Evolutionary conservation across 1,139 yeast species (phyloP), one percentile per base, ranked within the genome.

Genomic region (Scheffersomyces insectosa): DNA sequence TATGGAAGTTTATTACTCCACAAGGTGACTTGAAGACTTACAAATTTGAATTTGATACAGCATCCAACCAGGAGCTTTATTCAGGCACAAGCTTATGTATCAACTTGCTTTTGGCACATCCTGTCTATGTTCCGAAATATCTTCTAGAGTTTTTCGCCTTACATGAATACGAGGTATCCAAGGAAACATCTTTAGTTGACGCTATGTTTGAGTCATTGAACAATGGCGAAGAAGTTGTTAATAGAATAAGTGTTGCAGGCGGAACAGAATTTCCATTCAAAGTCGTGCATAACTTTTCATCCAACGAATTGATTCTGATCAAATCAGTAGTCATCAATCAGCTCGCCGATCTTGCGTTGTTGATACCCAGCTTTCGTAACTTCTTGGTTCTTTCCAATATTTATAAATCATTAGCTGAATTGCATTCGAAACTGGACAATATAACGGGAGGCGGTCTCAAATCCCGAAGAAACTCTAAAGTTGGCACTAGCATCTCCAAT

Each of bases 361-460:
- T 71, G 13, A 40, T 73, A 3, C 62, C 68, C 1, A 51, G 63
- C 0, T 53, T 70, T 13, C 55, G 78, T 12, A 72, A 67, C 49
- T 65, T 59, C 38, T 42, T 66, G 23, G 63, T 65, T 2, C 51
- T 72, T 14, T 46, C 60, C 9, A 66, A 60, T 41, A 40, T 70
- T 5, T 41, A 42, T 35, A 32, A 41, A 10, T 15, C 27, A 13
- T 28, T 12, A 28, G 12, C 13, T n/a, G 27, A 15, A 25, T 9
- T 30, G 23, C 12, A 28, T 27, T 37, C 25, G 14, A 28, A 5
- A 37, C 14, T 11, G 42, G 38, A 28, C 34, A 20, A 20, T 20
- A 31, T 31, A 9, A n/a, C 20, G 34, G 23, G n/a, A 3, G 34
- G 34, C 46, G 30, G 36, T 15, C 4, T 32, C 40, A 33, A 14